Base-by-base conservation (phyloP, 2,329 filamentous ascomycete species). In the Curvularia hawaiiensis region DNA sequence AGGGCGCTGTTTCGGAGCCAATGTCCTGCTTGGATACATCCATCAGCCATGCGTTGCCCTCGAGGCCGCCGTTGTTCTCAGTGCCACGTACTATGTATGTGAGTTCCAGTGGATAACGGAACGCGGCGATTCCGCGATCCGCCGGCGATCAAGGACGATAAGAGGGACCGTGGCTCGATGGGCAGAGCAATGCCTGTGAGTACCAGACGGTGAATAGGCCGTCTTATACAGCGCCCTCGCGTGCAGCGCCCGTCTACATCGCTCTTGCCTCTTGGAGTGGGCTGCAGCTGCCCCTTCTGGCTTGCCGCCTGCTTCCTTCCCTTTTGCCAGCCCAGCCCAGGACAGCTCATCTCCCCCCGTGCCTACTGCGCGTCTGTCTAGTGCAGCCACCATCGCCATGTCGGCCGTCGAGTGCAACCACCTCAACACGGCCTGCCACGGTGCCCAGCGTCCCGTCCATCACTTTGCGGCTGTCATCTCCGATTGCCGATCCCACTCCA, bases 201-300 rank as follows among this genome's bases (percentile, higher is more conserved):
- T 54, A 63, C 51, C 64, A 66, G 67, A 66, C 60, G 70, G 63
- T 66, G 53, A 61, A 56, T 58, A 26, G 55, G 51, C 63, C 69
- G 63, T 73, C 70, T 76, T 76, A 76, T 76, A 76, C 72, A 65
- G 54, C 64, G 58, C 58, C 39, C 20, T 48, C 53, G 50, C 48
- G 63, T 33, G 16, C 64, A 58, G 52, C 69, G 60, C 60, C 63
- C 52, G 51, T 59, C 59, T 24, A 39, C 24, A 47, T 31, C 43
- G 55, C 64, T 70, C 61, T 72, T 75, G 65, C 72, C 74, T 56
- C 56, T 73, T 69, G 69, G 68, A 60, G 58, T 46, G 44, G 57
- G 59, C 67, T 75, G 74, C 74, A 74, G 70, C 61, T 63, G 39
- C 64, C 39, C 58, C 68, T 63, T 70, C 73, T 72, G 67, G 71